Conservation (phyloP, 306 rosid species). For the Prunus fruticosa region DNA sequence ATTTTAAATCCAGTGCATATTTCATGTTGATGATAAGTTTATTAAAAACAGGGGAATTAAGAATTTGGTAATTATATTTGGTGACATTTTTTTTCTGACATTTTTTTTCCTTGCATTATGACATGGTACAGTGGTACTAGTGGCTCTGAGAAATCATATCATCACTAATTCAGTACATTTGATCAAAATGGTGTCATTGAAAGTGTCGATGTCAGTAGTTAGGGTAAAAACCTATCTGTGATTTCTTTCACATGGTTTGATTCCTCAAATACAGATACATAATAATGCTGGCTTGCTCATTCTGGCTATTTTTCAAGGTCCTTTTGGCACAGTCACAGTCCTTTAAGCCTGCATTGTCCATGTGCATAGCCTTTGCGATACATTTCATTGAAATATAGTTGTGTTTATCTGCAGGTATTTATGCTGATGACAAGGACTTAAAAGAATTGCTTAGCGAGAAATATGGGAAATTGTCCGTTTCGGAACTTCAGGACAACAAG, state of each 20-base stretch:
- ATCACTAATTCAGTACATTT: neutral
- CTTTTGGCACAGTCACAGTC: neutral
- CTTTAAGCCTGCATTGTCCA: neutral
- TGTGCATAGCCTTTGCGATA: neutral
- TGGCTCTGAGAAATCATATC: neutral
- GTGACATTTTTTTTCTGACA: neutral
- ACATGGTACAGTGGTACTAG: neutral
- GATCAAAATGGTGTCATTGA: neutral
- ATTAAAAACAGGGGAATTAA: neutral
- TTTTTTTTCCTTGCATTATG: neutral
- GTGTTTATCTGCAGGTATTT: slow-evolving; percentile 57
- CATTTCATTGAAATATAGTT: neutral
- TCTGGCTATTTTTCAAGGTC: neutral
- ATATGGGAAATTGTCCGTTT: slow-evolving; percentile 49
- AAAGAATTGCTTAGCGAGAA: slow-evolving; percentile 52
- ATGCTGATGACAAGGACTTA: slow-evolving; percentile 60
- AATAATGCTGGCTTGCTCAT: neutral
- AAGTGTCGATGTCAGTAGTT: neutral
- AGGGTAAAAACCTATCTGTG: neutral
- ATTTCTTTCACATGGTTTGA: neutral
- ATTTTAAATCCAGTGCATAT: too few species aligned
- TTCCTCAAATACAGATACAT: neutral
- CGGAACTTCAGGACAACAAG: slow-evolving; percentile 55
- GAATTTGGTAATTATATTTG: too few species aligned
- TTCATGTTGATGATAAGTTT: neutral